Evolutionary conservation across 2,329 filamentous ascomycete genomes (phyloP).

Genomic region (Aspergillus oerlinghausenensis): DNA sequence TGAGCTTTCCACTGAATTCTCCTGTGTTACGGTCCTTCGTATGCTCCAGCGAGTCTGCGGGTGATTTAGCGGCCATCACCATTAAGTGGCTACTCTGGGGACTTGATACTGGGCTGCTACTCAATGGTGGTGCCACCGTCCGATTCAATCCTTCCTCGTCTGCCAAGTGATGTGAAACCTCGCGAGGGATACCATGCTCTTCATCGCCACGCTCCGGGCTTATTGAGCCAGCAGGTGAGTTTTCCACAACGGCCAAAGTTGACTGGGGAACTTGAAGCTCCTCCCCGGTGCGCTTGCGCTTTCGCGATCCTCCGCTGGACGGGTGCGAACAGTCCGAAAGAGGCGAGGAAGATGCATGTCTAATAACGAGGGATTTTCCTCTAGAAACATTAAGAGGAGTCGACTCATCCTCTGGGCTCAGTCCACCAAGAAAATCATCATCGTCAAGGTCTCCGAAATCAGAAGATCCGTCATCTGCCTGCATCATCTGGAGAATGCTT

Average conservation of each 20-base stretch:
- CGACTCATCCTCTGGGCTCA: constrained; percentile 43
- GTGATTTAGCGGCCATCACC: background rate
- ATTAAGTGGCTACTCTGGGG: constrained; percentile 13
- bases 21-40: background rate
- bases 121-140: constrained; percentile 36
- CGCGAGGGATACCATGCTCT: constrained; percentile 3
- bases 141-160: constrained; percentile 27
- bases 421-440: constrained; percentile 40
- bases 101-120: constrained; percentile 27
- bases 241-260: constrained; percentile 15
- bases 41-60: background rate
- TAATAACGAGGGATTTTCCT: constrained; percentile 26
- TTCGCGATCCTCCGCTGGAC: constrained; percentile 28
- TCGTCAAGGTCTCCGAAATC: constrained; percentile 28
- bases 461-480: constrained; percentile 36
- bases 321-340: constrained; percentile 23
- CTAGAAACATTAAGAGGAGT: constrained; percentile 38
- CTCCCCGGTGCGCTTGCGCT: constrained; percentile 31
- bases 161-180: constrained; percentile 7
- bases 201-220: constrained; percentile 1
- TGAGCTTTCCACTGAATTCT: constrained; percentile 9
- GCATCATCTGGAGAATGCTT: constrained; percentile 43
- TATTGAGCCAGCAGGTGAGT: constrained; percentile 17
- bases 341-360: constrained; percentile 17
- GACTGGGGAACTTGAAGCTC: constrained; percentile 27